These are phyloP conservation scores for thale cress (Arabidopsis thaliana) DNA, from an alignment of 345 rosid species.

Conservation along the genomic window TAIR10.1 NC_003076.8:4572501-4573000, in stretches of 20 bases:
- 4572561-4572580: constrained; percentile 79
- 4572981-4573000: background rate
- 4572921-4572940: constrained; percentile 18
- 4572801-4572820: constrained; percentile 70
- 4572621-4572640: constrained; percentile 78
- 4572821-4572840: constrained; percentile 88
- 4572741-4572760: background rate
- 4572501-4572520: background rate
- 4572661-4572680: constrained; percentile 93
- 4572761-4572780: constrained; percentile 44
- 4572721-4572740: background rate
- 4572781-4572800: constrained; percentile 53
- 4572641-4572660: constrained; percentile 81
- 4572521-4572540: background rate
- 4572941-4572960: background rate
- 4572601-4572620: constrained; percentile 59
- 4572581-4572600: constrained; percentile 82
- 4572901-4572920: constrained; percentile 97
- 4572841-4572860: constrained; percentile 96
- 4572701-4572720: constrained; percentile 8
- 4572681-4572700: constrained; percentile 46
- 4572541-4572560: constrained; percentile 1
- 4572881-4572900: constrained; percentile 81
- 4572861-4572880: constrained; percentile 83
- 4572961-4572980: background rate